Conservation (phyloP, 2,329 filamentous ascomycete species). For the Amylocarpus encephaloides region DNA sequence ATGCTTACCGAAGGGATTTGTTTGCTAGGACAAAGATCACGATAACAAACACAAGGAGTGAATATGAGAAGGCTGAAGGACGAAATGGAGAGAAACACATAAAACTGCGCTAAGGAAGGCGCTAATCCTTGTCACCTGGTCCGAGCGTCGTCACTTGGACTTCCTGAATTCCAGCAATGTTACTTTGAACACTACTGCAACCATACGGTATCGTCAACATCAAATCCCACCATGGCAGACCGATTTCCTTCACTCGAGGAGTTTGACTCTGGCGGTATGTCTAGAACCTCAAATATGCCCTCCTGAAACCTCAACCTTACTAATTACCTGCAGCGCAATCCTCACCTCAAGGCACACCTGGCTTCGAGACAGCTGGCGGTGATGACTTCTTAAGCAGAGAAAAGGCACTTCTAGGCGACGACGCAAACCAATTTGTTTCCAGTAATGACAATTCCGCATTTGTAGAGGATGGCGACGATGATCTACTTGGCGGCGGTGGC, state of each 20-base stretch:
- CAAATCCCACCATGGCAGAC: slow-evolving; percentile 44
- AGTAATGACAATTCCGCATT: slow-evolving; percentile 63
- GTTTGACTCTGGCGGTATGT: slow-evolving; percentile 45
- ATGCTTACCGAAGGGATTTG: too few species aligned
- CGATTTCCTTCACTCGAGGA: slow-evolving; percentile 55
- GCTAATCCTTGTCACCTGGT: too few species aligned
- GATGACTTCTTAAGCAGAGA: slow-evolving; percentile 90
- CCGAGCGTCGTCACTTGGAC: neutral
- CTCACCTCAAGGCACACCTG: slow-evolving; percentile 43
- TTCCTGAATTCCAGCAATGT: neutral
- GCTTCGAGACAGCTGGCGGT: slow-evolving; percentile 51
- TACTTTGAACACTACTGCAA: slow-evolving; percentile 8
- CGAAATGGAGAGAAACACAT: too few species aligned
- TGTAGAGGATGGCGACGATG: slow-evolving; percentile 60
- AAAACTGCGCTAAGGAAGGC: too few species aligned
- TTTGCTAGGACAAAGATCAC: too few species aligned
- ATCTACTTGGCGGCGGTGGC: slow-evolving; percentile 62
- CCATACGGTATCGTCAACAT: slow-evolving; percentile 4
- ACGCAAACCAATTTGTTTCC: slow-evolving; percentile 83
- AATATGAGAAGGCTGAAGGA: too few species aligned
- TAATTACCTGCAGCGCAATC: slow-evolving; percentile 53
- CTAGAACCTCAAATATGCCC: slow-evolving; percentile 1
- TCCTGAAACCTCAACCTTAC: slow-evolving; percentile 2
- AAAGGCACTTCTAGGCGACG: slow-evolving; percentile 81
- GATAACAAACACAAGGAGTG: too few species aligned